Conservation (phyloP, 2,329 filamentous ascomycete genomes). For the Paecilomyces formosus region DNA sequence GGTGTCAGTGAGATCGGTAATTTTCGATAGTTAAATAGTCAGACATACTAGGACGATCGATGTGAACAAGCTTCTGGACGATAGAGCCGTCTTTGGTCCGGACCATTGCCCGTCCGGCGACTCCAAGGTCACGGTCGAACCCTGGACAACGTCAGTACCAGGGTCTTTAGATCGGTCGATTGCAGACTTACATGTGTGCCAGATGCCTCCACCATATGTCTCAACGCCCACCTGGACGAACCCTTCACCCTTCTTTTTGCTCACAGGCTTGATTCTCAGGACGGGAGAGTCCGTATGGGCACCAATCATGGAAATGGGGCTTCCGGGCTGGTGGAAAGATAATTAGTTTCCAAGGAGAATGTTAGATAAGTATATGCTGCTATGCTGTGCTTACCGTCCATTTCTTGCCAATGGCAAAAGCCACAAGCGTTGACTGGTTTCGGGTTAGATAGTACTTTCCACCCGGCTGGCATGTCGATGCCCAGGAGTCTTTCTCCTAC, state of each 20-base stretch:
- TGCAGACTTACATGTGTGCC: constrained; percentile 69
- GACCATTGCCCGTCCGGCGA: constrained; percentile 83
- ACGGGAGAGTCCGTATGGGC: constrained; percentile 94
- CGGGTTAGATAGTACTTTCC: constrained; percentile 96
- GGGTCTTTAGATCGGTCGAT: not conserved
- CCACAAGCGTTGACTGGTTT: constrained; percentile 85
- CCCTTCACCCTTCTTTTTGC: constrained; percentile 76
- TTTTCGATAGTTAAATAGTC: constrained; percentile 3
- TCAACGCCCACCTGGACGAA: constrained; percentile 95
- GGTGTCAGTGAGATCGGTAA: not conserved
- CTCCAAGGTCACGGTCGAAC: constrained; percentile 91
- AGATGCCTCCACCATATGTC: constrained; percentile 92
- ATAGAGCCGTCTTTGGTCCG: constrained; percentile 66
- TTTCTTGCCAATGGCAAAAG: constrained; percentile 82
- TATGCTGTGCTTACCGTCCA: constrained; percentile 54
- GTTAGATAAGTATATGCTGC: not conserved
- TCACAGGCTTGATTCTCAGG: constrained; percentile 87
- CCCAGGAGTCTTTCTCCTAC: constrained; percentile 82
- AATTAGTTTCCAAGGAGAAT: not conserved
- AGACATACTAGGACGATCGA: constrained; percentile 65
- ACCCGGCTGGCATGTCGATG: constrained; percentile 67
- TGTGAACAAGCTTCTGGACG: constrained; percentile 77
- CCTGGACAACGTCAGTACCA: constrained; percentile 31
- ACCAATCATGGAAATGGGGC: constrained; percentile 85
- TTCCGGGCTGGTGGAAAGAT: constrained; percentile 54